Evolutionary conservation across 2,329 filamentous ascomycete species (phyloP).

Genomic region (Colletotrichum sp.): DNA sequence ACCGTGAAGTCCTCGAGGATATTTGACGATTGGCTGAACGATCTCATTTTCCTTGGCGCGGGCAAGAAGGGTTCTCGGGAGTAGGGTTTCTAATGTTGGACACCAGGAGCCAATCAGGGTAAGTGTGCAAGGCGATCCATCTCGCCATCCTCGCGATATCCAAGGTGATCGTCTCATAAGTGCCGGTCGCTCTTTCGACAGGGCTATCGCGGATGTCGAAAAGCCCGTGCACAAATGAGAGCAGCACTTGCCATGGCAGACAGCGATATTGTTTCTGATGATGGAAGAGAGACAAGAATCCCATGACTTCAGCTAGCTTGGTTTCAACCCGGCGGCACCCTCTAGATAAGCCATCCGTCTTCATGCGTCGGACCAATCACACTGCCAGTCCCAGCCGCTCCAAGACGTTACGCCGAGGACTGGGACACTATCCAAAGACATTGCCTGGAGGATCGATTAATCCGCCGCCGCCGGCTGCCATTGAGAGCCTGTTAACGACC

Average conservation of each 20-base stretch:
- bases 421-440: neutral
- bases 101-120: neutral
- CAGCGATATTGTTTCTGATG: conserved; percentile 6
- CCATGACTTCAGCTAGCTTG: conserved; percentile 18
- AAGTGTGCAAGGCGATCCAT: neutral
- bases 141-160: neutral
- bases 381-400: neutral
- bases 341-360: conserved; percentile 12
- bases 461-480: neutral
- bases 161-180: neutral
- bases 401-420: neutral
- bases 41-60: neutral
- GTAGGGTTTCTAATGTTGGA: neutral
- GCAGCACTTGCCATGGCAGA: neutral
- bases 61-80: neutral
- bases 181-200: conserved; percentile 5
- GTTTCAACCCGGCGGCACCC: conserved; percentile 16
- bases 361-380: conserved; percentile 6
- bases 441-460: conserved; percentile 6
- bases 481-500: neutral
- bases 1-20: neutral
- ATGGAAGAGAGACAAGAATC: conserved; percentile 21
- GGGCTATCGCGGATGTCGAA: conserved; percentile 7
- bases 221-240: neutral
- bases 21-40: neutral